phyloP scores from a whole-genome alignment of 2,329 filamentous ascomycete species.

The Aureobasidium sp. region DNA sequence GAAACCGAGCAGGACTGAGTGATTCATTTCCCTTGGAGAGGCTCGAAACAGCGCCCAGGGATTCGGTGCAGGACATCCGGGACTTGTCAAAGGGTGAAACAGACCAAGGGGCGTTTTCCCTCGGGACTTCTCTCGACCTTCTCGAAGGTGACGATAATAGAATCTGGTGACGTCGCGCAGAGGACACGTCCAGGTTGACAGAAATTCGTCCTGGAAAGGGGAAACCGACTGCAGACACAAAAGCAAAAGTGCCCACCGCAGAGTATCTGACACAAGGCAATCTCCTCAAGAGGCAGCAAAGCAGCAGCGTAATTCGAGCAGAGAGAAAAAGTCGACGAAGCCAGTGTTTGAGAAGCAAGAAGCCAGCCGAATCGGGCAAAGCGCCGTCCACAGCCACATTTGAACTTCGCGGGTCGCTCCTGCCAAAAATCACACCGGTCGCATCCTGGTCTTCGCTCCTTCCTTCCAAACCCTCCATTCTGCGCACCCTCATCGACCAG shows the following conservation, averaged over 20 bases:
- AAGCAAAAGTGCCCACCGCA: background rate
- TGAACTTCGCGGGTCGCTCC: background rate
- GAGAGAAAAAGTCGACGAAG: conserved; percentile 2
- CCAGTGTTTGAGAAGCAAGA: conserved; percentile 2
- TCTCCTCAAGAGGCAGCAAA: conserved; percentile 9
- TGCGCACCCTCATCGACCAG: background rate
- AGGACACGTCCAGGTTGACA: background rate
- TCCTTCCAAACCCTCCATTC: conserved; percentile 10
- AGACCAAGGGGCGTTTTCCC: conserved; percentile 5
- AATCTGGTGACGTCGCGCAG: conserved; percentile 2
- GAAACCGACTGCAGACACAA: background rate
- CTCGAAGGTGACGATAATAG: conserved; percentile 6
- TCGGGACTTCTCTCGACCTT: conserved; percentile 9
- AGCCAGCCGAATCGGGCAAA: background rate
- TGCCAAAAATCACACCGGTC: background rate
- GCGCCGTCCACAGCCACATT: conserved; percentile 8
- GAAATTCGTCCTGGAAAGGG: background rate
- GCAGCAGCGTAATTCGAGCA: conserved; percentile 12
- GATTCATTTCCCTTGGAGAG: conserved; percentile 7
- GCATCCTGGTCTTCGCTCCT: background rate
- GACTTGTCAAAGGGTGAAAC: conserved; percentile 12
- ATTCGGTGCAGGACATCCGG: conserved; percentile 7
- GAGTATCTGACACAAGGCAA: conserved; percentile 13
- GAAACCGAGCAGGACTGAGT: background rate
- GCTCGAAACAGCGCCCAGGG: conserved; percentile 12